Base-by-base conservation (phyloP, 345 rosid species). In the Balakata baccata region DNA sequence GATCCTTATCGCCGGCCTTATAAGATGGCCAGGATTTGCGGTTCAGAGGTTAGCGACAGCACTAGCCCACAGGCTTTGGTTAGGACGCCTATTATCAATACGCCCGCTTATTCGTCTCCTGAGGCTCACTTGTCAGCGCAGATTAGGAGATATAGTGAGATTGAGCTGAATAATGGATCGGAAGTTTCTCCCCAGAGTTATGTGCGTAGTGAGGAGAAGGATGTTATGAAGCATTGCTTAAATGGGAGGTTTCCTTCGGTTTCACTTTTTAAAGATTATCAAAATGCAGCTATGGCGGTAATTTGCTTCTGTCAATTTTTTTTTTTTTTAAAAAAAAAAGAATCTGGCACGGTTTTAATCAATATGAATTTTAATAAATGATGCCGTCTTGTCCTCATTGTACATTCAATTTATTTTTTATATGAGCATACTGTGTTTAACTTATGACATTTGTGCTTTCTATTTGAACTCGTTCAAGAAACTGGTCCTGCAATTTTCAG, bases 221-320 rank as follows among this genome's bases (percentile, higher is more conserved):
- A 80, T 67, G 80, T 78, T 71, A 70, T 69, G 89, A 79, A 82
- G 76, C 99, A 90, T 73, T 85, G 98, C 79, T 85, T 95, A 81
- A 79, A 81, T 5, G 91, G 89, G 74, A 91, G 77, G 78, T 92
- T 95, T 79, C 99, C 97, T 47, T 83, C 99, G 0, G 97, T 90
- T 79, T 83, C 89, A 39, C 80, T 95, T 70, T 92, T 95, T 80
- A 95, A 92, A 82, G 96, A 95, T 62, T 92, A 84, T 49, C 99
- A 92, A 81, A 89, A 91, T 51, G 84, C 97, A 56, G 98, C 99
- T 37, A 87, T 90, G 92, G 94, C 87, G 90, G 98, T 92, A 86
- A n/a, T 66, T 62, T 37, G 50, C 46, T 65, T 68, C 37, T 6
- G 70, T 34, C 23, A 58, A 57, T 61, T 25, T 60, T 29, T 60